phyloP scores from a whole-genome alignment of 768 basidiomycete genomes.

The Pleurotus tuber-regium region DNA sequence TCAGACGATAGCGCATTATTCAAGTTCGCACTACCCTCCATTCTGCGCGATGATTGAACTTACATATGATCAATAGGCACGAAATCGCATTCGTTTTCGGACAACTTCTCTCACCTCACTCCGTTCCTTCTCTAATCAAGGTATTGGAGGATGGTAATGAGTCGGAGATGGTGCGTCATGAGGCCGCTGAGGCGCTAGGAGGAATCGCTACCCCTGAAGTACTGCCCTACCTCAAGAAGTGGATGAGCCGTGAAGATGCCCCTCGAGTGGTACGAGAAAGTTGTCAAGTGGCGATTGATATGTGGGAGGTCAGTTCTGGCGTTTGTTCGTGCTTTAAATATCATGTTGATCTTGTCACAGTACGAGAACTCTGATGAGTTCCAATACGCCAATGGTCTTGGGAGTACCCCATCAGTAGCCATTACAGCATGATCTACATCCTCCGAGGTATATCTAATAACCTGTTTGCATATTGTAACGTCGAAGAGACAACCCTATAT shows the following conservation, averaged over 20 bases:
- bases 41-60: neutral
- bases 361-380: conserved; percentile 72
- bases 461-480: too few relatives aligned
- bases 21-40: conserved; percentile 52
- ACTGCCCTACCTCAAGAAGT: conserved; percentile 81
- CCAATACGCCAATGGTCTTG: conserved; percentile 53
- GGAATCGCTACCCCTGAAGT: conserved; percentile 95
- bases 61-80: conserved; percentile 52
- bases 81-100: conserved; percentile 99
- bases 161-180: conserved; percentile 97
- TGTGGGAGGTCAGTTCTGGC: conserved; percentile 94
- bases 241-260: conserved; percentile 74
- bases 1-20: conserved; percentile 86
- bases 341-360: conserved; percentile 36
- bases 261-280: conserved; percentile 93
- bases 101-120: conserved; percentile 85
- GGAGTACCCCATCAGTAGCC: neutral
- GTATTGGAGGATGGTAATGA: conserved; percentile 75
- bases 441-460: too few relatives aligned
- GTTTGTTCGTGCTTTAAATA: too few relatives aligned
- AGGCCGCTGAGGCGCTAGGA: conserved; percentile 98
- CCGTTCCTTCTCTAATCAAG: conserved; percentile 78
- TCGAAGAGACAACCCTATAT: too few relatives aligned
- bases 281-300: conserved; percentile 94
- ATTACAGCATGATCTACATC: conserved; percentile 1